Conservation (phyloP, 2,329 filamentous ascomycete species). For the Thelonectria blattea region DNA sequence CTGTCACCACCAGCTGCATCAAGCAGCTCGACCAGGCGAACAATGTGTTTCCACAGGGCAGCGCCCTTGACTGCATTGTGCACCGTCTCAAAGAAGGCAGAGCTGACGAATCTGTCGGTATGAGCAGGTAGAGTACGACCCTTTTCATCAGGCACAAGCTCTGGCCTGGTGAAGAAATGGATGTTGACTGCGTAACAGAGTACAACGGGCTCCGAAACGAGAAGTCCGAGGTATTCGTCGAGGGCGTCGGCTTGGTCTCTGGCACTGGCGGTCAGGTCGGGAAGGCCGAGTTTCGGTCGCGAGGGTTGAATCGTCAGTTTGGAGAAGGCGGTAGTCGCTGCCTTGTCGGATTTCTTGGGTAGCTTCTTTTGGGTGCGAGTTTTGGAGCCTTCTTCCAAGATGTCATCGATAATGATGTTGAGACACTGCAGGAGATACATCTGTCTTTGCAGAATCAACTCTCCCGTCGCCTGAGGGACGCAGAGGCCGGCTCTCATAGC, state of each 20-base stretch:
- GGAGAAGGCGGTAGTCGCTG: slow-evolving; percentile 39
- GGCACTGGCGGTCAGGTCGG: slow-evolving; percentile 40
- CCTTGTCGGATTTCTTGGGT: slow-evolving; percentile 41
- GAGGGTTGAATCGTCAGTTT: slow-evolving; percentile 40
- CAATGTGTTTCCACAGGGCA: slow-evolving; percentile 50
- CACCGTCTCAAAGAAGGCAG: slow-evolving; percentile 49
- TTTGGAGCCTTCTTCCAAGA: slow-evolving; percentile 47
- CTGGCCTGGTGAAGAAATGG: slow-evolving; percentile 48
- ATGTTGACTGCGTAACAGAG: slow-evolving; percentile 43
- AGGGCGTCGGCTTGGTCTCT: slow-evolving; percentile 43
- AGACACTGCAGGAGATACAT: slow-evolving; percentile 44
- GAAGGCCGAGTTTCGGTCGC: slow-evolving; percentile 39
- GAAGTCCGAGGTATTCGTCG: slow-evolving; percentile 44
- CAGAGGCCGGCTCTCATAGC: slow-evolving; percentile 33
- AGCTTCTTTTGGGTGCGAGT: slow-evolving; percentile 28
- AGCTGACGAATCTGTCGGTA: slow-evolving; percentile 51
- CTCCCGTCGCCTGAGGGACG: slow-evolving; percentile 39
- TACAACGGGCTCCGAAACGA: slow-evolving; percentile 42
- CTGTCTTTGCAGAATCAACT: slow-evolving; percentile 50
- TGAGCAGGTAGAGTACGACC: slow-evolving; percentile 46
- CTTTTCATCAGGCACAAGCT: slow-evolving; percentile 53
- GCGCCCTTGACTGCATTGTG: slow-evolving; percentile 43
- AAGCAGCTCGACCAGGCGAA: slow-evolving; percentile 45
- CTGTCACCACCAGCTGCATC: slow-evolving; percentile 36
- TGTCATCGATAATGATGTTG: slow-evolving; percentile 47